Conservation (phyloP, 1,284 basidiomycete genomes). For the Wolfiporia cocos region DNA sequence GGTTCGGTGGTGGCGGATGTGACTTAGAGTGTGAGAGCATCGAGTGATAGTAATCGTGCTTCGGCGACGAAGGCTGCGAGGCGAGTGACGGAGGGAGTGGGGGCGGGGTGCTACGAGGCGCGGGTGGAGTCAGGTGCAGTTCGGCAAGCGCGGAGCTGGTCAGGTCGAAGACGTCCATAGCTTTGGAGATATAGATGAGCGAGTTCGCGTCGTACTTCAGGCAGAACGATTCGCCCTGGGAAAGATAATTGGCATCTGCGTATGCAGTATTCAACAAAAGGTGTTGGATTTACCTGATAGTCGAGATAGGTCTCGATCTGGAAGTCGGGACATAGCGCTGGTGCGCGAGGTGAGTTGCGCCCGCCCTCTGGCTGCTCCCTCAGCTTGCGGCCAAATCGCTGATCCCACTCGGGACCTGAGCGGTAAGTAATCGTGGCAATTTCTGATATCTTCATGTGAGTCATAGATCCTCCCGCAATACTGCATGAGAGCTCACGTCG, state of each 20-base stretch:
- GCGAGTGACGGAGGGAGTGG: constrained; percentile 21
- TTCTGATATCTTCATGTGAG: constrained; percentile 42
- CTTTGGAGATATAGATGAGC: constrained; percentile 96
- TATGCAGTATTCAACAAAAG: background rate
- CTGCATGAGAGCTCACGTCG: constrained; percentile 56
- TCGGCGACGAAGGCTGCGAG: constrained; percentile 22
- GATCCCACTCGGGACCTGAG: constrained; percentile 98
- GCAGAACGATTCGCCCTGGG: constrained; percentile 89
- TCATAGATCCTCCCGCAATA: constrained; percentile 3
- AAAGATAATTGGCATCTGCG: background rate
- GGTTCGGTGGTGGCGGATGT: constrained; percentile 62
- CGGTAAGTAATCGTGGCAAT: constrained; percentile 99
- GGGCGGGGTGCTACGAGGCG: constrained; percentile 19
- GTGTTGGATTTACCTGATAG: constrained; percentile 61
- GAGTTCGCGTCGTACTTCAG: constrained; percentile 99
- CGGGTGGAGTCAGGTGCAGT: constrained; percentile 44
- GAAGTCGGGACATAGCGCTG: constrained; percentile 93
- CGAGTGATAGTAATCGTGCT: constrained; percentile 22
- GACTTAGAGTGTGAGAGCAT: constrained; percentile 58
- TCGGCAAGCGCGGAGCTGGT: constrained; percentile 72
- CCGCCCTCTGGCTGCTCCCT: constrained; percentile 32
- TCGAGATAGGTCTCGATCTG: constrained; percentile 99
- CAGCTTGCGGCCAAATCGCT: constrained; percentile 85
- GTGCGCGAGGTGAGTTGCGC: constrained; percentile 38
- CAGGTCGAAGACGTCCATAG: constrained; percentile 99